Conservation (phyloP, 495 filamentous ascomycete species). For the Aspergillus sclerotioniger region DNA sequence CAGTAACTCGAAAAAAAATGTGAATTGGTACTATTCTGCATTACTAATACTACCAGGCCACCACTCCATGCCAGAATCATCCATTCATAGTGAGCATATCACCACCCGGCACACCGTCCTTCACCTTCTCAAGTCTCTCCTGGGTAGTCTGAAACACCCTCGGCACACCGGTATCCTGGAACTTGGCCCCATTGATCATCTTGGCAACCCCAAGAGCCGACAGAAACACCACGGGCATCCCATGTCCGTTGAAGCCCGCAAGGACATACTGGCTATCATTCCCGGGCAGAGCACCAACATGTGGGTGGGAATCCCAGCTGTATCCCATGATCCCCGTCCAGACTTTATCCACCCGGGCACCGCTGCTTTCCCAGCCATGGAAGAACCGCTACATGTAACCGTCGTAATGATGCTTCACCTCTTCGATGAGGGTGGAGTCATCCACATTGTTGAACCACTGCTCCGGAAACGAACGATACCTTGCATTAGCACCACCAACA, state of each 20-base stretch:
- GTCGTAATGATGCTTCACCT: slow-evolving; percentile 56
- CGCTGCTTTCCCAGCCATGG: slow-evolving; percentile 42
- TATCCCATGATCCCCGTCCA: slow-evolving; percentile 52
- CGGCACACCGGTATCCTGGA: slow-evolving; percentile 39
- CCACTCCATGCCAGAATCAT: too few species aligned
- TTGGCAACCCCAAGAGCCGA: slow-evolving; percentile 42
- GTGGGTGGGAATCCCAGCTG: slow-evolving; percentile 43
- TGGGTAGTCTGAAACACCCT: slow-evolving; percentile 34
- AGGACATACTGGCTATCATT: slow-evolving; percentile 41
- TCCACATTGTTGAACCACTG: slow-evolving; percentile 53
- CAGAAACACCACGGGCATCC: slow-evolving; percentile 50
- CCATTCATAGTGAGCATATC: too few species aligned
- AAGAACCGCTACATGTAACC: slow-evolving; percentile 51
- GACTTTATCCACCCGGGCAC: slow-evolving; percentile 37
- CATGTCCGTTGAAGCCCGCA: slow-evolving; percentile 55
- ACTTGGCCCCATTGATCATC: slow-evolving; percentile 39
- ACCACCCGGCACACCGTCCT: too few species aligned
- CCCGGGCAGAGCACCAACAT: slow-evolving; percentile 47
- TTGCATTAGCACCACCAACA: slow-evolving; percentile 55
- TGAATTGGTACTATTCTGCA: too few species aligned
- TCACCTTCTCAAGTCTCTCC: neutral
- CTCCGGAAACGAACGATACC: slow-evolving; percentile 50
- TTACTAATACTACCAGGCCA: too few species aligned
- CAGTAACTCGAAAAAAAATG: too few species aligned
- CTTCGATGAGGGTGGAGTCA: slow-evolving; percentile 53